A percentile compares a stretch with the other conserved stretches of the same genome.
Conservation (phyloP, 805 yeast species). For the Hanseniaspora vineae region DNA sequence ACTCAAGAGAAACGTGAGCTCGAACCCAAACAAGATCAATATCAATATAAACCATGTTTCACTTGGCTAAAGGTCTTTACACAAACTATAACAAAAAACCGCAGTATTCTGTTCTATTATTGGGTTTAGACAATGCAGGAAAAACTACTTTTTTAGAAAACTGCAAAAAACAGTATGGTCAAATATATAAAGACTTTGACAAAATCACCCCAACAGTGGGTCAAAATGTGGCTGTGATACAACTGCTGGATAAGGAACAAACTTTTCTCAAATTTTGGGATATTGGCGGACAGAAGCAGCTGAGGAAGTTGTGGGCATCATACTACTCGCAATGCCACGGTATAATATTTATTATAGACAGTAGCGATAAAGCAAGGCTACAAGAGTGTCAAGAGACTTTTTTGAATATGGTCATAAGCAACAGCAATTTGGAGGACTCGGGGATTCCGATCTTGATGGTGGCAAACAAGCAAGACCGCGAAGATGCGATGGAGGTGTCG, state of each 20-base stretch:
- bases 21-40: too few relatives aligned
- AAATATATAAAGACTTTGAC: conserved; percentile 37
- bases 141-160: conserved; percentile 73
- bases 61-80: conserved; percentile 49
- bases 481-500: conserved; percentile 57
- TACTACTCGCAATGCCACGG: conserved; percentile 84
- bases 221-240: conserved; percentile 58
- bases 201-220: conserved; percentile 89
- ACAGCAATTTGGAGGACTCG: conserved; percentile 31
- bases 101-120: conserved; percentile 64
- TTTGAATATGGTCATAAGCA: conserved; percentile 40
- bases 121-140: conserved; percentile 94
- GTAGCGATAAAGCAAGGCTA: conserved; percentile 71
- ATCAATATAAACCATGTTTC: conserved; percentile 35
- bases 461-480: conserved; percentile 86
- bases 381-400: conserved; percentile 70
- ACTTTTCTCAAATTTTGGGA: conserved; percentile 77
- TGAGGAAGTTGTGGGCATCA: conserved; percentile 76
- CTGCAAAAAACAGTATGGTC: conserved; percentile 40
- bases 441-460: conserved; percentile 88
- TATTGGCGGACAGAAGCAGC: conserved; percentile 85
- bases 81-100: conserved; percentile 44
- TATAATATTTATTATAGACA: conserved; percentile 82
- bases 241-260: conserved; percentile 25
- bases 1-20: too few relatives aligned